Percentiles rank a stretch among this genome's conserved stretches.
These are phyloP conservation scores for Chlorella sp. DNA, from an alignment of 139 green algal species.

Conservation along the genomic window DNA sequence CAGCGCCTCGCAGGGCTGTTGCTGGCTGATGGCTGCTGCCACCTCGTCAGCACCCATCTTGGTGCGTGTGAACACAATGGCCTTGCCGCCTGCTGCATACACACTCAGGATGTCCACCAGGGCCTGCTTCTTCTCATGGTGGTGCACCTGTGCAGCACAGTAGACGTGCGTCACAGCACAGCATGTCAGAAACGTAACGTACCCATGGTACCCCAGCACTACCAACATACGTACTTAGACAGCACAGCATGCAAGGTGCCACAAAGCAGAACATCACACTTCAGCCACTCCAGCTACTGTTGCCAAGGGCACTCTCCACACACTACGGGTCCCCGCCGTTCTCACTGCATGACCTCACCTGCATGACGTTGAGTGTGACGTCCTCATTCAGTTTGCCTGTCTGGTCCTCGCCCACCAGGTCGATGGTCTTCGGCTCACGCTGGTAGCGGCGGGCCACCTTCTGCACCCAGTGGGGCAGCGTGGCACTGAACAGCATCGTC, in stretches of 20 bases:
- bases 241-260: constrained; percentile 64
- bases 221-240: too few relatives aligned
- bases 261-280: too few relatives aligned
- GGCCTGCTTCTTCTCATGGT: constrained; percentile 45
- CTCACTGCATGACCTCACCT: too few relatives aligned
- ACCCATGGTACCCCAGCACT: too few relatives aligned
- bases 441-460: constrained; percentile 51
- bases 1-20: constrained; percentile 52
- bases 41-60: constrained; percentile 91
- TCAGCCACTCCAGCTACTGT: too few relatives aligned
- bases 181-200: too few relatives aligned
- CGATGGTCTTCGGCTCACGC: constrained; percentile 73
- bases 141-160: constrained; percentile 28
- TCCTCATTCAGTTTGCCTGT: constrained; percentile 71
- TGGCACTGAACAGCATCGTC: constrained; percentile 96
- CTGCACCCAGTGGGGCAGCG: constrained; percentile 94
- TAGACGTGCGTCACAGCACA: too few relatives aligned
- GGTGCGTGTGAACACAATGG: constrained; percentile 96
- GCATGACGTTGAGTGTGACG: constrained; percentile 48
- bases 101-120: constrained; percentile 85
- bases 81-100: constrained; percentile 68
- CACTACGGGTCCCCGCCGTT: too few relatives aligned
- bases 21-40: constrained; percentile 50
- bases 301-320: too few relatives aligned
- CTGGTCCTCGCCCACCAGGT: constrained; percentile 85